Evolutionary conservation across 2,329 filamentous ascomycete genomes (phyloP), one percentile per base, ranked within the genome.

Genomic region (Pestalotiopsis sp.): DNA sequence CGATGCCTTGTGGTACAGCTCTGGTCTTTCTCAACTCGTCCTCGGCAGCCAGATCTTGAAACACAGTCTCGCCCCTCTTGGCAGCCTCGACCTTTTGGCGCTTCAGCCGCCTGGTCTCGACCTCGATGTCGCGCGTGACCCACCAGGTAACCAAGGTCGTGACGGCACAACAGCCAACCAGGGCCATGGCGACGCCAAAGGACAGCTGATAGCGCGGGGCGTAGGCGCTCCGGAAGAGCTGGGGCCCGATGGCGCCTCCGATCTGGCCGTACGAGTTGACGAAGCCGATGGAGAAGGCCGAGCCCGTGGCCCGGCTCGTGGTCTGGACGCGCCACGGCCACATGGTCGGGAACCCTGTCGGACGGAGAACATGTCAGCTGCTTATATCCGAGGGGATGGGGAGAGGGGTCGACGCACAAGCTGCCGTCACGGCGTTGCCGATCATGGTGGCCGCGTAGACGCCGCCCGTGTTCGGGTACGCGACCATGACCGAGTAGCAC

Each of bases 301-400:
- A 85, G 0, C 84, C 84, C 0, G 84, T 86, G 1, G 84, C 81
- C 3, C 82, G 71, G 59, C 76, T 78, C 0, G 81, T 85, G 2
- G 82, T 85, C 74, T 84, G 83, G 0, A 84, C 83, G 3, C 84
- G 80, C 84, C 84, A 86, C 12, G 84, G 84, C 84, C 84, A 84
- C 84, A 86, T 86, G 68, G 85, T 78, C 0, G 84, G 82, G 70
- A 79, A 86, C 80, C 83, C 56, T 59, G 31, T 36, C 3, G 61
- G 61, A 45, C n/a, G 4, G 4, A 11, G 23, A 11, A 59, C 3
- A 27, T 36, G 14, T 58, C 12, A 58, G 25, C 27, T 23, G 20
- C 20, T 23, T 0, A 20, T 14, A 31, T 36, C 1, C 2, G 31
- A 36, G 2, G 9, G 17, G 17, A 2, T 1, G 4, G 5, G 20